Evolutionary conservation across 345 rosid genomes (phyloP).

Genomic region (Camelina hispida): DNA sequence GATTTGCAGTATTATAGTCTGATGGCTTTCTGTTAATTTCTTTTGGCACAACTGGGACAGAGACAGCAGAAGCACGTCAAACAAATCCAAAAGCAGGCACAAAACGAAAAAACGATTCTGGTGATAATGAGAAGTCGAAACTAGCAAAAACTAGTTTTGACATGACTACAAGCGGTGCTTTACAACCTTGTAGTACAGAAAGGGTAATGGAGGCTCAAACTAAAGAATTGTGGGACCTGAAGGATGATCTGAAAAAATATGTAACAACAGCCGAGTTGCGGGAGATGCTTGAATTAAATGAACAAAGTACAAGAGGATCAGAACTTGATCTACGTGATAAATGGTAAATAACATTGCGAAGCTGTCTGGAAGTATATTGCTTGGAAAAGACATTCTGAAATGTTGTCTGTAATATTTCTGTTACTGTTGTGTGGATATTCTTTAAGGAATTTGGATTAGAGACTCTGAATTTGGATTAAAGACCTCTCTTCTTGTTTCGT

Average conservation of each 20-base stretch:
- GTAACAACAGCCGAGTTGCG: slow-evolving; percentile 77
- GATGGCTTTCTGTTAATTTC: slow-evolving; percentile 34
- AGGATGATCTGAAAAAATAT: slow-evolving; percentile 83
- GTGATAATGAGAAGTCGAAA: slow-evolving; percentile 58
- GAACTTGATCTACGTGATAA: slow-evolving; percentile 88
- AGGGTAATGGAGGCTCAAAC: slow-evolving; percentile 72
- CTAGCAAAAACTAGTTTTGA: slow-evolving; percentile 57
- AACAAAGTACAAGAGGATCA: slow-evolving; percentile 80
- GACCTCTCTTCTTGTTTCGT: slow-evolving; percentile 30
- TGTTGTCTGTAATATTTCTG: slow-evolving; percentile 1
- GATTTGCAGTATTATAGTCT: slow-evolving; percentile 15
- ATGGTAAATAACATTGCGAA: slow-evolving; percentile 58
- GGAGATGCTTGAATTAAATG: slow-evolving; percentile 77
- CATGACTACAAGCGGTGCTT: slow-evolving; percentile 47
- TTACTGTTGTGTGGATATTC: slow-evolving; percentile 9
- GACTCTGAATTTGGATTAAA: too few relatives aligned
- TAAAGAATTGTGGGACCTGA: slow-evolving; percentile 84
- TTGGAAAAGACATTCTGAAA: not conserved
- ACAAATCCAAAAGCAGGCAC: slow-evolving; percentile 54
- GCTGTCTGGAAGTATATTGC: slow-evolving; percentile 14
- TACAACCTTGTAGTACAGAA: slow-evolving; percentile 53
- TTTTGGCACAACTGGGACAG: slow-evolving; percentile 43
- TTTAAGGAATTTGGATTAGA: too few relatives aligned
- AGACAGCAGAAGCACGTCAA: slow-evolving; percentile 45
- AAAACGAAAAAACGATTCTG: slow-evolving; percentile 64